These are phyloP conservation scores for Aquilaria sinensis DNA, from an alignment of 345 rosid genomes.

Conservation along the genomic window DNA sequence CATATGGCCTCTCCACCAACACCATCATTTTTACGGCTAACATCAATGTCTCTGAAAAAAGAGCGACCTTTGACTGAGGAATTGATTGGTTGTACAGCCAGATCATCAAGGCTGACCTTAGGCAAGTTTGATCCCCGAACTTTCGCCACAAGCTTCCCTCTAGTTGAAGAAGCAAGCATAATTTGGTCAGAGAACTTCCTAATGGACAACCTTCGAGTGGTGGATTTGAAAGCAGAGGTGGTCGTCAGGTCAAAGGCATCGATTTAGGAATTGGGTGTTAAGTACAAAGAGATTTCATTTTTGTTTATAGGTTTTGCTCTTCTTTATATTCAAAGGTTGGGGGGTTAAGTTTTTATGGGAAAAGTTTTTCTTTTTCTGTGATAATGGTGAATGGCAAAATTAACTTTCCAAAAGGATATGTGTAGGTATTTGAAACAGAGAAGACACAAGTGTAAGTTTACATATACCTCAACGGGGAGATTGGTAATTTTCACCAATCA, in stretches of 20 bases:
- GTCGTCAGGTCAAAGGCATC: slow-evolving; percentile 35
- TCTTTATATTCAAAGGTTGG: too few relatives aligned
- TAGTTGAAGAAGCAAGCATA: slow-evolving; percentile 28
- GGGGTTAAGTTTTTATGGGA: too few relatives aligned
- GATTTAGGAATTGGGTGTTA: not conserved
- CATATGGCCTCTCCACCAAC: slow-evolving; percentile 15
- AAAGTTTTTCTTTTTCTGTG: too few relatives aligned
- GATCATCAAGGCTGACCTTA: slow-evolving; percentile 84
- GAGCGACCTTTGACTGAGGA: slow-evolving; percentile 53
- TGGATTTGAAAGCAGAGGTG: slow-evolving; percentile 68
- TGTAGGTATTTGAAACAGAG: too few relatives aligned
- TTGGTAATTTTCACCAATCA: too few relatives aligned
- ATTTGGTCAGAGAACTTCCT: slow-evolving; percentile 34
- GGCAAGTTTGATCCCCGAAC: slow-evolving; percentile 74
- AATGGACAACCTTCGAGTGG: slow-evolving; percentile 40
- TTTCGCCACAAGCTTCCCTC: slow-evolving; percentile 74
- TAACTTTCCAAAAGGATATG: too few relatives aligned
- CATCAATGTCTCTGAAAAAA: slow-evolving; percentile 24
- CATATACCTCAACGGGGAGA: too few relatives aligned
- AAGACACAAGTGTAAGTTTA: too few relatives aligned
- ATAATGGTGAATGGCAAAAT: too few relatives aligned
- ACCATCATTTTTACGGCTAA: slow-evolving; percentile 17
- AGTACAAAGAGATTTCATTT: not conserved
- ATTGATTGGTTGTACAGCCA: slow-evolving; percentile 57
- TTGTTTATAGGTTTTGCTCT: too few relatives aligned